Percentiles rank a stretch among this genome's conserved stretches.
These are phyloP conservation scores for Saturnispora zaruensis DNA, from an alignment of 805 yeast species.

Conservation along the genomic window DNA sequence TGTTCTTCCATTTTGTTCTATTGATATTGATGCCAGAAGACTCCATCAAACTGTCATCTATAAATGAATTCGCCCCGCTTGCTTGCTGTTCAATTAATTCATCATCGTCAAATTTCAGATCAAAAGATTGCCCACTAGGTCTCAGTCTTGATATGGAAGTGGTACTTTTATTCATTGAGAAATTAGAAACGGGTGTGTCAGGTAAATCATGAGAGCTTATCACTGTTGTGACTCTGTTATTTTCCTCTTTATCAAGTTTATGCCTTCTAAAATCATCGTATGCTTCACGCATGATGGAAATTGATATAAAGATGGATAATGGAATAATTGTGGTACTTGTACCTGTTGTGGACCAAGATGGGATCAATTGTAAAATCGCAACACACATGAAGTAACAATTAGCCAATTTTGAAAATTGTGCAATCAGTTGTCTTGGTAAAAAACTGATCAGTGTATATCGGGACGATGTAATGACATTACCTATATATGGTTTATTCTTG, in stretches of 20 bases:
- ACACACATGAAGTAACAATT: conserved; percentile 84
- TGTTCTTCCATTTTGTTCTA: conserved; percentile 56
- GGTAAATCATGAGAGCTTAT: conserved; percentile 4
- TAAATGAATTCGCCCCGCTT: conserved; percentile 22
- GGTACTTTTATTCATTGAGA: conserved; percentile 21
- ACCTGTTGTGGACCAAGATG: conserved; percentile 97
- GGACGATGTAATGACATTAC: conserved; percentile 76
- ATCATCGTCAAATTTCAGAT: conserved; percentile 15
- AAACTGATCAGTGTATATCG: conserved; percentile 75
- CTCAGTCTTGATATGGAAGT: conserved; percentile 24
- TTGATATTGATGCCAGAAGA: conserved; percentile 15
- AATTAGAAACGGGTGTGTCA: conserved; percentile 10
- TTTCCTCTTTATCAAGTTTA: conserved; percentile 76
- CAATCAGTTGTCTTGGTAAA: conserved; percentile 78
- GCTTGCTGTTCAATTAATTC: conserved; percentile 2
- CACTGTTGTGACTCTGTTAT: conserved; percentile 44
- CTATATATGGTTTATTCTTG: conserved; percentile 46
- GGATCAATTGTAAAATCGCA: conserved; percentile 90
- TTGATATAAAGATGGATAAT: conserved; percentile 71
- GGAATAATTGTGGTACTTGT: conserved; percentile 91
- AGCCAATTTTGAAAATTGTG: conserved; percentile 90
- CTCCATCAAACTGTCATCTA: conserved; percentile 14
- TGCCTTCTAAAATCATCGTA: conserved; percentile 89
- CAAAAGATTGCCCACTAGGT: conserved; percentile 21
- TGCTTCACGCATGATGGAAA: conserved; percentile 88